A percentile compares a stretch with the other conserved stretches of the same genome.
Evolutionary conservation across 2,329 filamentous ascomycete genomes (phyloP).

Genomic region (Cercospora sp.): DNA sequence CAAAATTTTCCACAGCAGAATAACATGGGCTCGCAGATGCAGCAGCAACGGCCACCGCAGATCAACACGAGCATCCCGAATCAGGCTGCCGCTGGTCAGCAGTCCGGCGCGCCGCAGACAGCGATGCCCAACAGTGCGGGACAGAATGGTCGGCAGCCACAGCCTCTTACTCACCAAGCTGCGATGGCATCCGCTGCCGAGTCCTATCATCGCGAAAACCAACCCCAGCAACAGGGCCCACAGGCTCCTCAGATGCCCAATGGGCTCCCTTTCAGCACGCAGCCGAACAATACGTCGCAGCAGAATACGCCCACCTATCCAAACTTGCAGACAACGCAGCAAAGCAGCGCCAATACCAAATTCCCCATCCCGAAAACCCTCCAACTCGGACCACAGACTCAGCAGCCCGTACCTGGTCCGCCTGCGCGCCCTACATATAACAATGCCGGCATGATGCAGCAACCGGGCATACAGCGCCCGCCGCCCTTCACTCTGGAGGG

Average conservation of each 20-base stretch:
- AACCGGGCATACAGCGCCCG: constrained; percentile 79
- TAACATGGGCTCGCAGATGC: constrained; percentile 25
- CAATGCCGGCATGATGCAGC: constrained; percentile 79
- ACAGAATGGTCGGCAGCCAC: constrained; percentile 32
- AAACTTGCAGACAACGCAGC: constrained; percentile 30
- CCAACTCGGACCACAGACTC: constrained; percentile 68
- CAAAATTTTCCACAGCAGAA: constrained; percentile 39
- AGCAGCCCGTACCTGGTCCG: constrained; percentile 72
- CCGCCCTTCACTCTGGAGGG: constrained; percentile 85
- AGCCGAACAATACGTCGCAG: constrained; percentile 27
- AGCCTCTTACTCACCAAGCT: constrained; percentile 46
- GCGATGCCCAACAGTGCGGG: constrained; percentile 25
- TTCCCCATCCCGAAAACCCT: constrained; percentile 83
- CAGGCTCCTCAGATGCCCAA: constrained; percentile 31
- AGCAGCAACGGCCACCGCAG: constrained; percentile 25
- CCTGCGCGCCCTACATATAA: constrained; percentile 80
- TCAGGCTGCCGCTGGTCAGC: constrained; percentile 25
- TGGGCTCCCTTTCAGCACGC: constrained; percentile 29
- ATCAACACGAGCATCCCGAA: constrained; percentile 27
- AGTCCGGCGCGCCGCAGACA: constrained; percentile 25
- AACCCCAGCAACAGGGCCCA: constrained; percentile 25
- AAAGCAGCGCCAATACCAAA: constrained; percentile 56
- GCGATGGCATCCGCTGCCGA: constrained; percentile 45
- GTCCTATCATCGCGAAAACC: constrained; percentile 20
- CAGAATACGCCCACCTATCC: constrained; percentile 31